phyloP scores from a whole-genome alignment of 768 basidiomycete species.

The Coprinopsis sp. region DNA sequence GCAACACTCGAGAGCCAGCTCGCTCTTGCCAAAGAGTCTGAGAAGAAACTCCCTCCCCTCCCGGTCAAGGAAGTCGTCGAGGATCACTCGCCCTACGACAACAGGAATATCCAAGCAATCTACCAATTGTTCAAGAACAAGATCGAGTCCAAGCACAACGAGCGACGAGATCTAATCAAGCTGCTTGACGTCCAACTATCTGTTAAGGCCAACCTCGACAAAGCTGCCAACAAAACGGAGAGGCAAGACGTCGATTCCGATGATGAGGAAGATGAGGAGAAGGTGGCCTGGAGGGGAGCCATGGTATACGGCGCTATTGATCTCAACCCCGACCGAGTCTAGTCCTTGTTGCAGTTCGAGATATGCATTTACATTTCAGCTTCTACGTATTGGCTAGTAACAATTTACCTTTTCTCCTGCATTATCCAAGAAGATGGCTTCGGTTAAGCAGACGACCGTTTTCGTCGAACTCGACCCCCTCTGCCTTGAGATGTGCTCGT shows the following conservation, averaged over 20 bases:
- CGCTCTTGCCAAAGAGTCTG: constrained; percentile 5
- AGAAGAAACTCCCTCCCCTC: background rate
- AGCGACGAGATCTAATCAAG: constrained; percentile 8
- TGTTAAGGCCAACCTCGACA: constrained; percentile 9
- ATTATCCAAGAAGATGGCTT: no score
- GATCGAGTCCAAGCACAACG: background rate
- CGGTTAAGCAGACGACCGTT: constrained; percentile 35
- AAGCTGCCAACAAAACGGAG: background rate
- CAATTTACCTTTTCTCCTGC: no score
- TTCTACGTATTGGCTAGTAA: no score
- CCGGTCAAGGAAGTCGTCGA: background rate
- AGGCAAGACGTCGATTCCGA: constrained; percentile 1
- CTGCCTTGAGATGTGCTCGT: constrained; percentile 41
- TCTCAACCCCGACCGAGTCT: no score
- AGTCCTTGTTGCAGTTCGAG: no score
- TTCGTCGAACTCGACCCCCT: constrained; percentile 48
- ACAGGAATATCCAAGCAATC: background rate
- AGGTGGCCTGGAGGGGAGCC: background rate
- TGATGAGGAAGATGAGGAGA: constrained; percentile 22
- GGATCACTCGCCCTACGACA: background rate
- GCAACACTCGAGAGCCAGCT: constrained; percentile 10
- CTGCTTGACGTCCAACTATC: constrained; percentile 14
- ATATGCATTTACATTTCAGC: no score
- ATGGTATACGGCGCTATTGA: background rate
- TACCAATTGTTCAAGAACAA: background rate